phyloP scores from a whole-genome alignment of 2,329 filamentous ascomycete genomes.

The Arthrobotrys entomopaga region DNA sequence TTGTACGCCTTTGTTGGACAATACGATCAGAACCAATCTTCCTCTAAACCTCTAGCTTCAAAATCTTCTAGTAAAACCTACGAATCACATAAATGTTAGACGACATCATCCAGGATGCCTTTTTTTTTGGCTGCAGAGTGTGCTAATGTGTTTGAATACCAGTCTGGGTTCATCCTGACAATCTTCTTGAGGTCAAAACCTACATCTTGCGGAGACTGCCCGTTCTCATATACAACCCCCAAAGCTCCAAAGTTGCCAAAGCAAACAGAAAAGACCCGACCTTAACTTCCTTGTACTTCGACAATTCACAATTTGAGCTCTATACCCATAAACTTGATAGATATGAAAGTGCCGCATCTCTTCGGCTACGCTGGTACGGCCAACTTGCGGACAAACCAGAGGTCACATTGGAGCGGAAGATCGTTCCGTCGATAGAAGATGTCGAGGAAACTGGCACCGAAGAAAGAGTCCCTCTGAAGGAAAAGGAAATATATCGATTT shows the following conservation, averaged over 20 bases:
- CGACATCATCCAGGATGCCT: too few species aligned
- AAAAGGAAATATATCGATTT: slow-evolving; percentile 90
- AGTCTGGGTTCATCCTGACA: slow-evolving; percentile 97
- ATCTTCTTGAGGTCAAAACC: slow-evolving; percentile 96
- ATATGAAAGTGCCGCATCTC: slow-evolving; percentile 78
- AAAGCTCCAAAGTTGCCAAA: slow-evolving; percentile 83
- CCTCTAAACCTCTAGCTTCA: slow-evolving; percentile 23
- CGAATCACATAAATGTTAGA: slow-evolving; percentile 84
- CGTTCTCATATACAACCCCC: slow-evolving; percentile 90
- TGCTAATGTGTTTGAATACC: neutral
- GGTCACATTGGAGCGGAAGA: slow-evolving; percentile 89
- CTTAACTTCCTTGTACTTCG: slow-evolving; percentile 95
- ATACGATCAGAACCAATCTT: slow-evolving; percentile 66
- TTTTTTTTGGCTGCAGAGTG: too few species aligned
- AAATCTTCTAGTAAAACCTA: slow-evolving; percentile 70
- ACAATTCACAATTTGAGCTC: slow-evolving; percentile 83
- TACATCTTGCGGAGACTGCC: slow-evolving; percentile 90
- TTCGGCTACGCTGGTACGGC: slow-evolving; percentile 91
- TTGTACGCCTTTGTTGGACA: slow-evolving; percentile 96
- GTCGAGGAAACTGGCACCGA: slow-evolving; percentile 71
- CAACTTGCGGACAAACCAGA: slow-evolving; percentile 81
- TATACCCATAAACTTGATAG: slow-evolving; percentile 87
- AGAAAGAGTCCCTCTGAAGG: slow-evolving; percentile 76
- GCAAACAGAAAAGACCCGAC: slow-evolving; percentile 81
- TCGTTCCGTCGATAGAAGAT: slow-evolving; percentile 64